A percentile compares a stretch with the other conserved stretches of the same genome.
phyloP scores from a whole-genome alignment of 495 filamentous ascomycete genomes.

The Trichoderma gamsii region DNA sequence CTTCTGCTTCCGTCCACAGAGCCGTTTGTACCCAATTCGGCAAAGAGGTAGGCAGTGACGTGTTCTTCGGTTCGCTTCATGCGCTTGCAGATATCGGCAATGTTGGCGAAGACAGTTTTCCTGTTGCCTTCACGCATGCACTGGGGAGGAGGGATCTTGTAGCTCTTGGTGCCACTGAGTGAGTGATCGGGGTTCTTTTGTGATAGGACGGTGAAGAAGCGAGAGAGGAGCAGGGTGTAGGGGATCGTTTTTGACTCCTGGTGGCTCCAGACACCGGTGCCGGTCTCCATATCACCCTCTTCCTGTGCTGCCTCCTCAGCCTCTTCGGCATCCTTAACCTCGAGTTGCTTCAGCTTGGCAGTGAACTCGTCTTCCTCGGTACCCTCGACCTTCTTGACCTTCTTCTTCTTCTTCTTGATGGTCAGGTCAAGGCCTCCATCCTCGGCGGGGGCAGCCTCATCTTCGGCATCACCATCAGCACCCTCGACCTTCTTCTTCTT shows the following conservation, averaged over 20 bases:
- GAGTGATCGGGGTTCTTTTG: conserved; percentile 92
- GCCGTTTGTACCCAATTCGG: conserved; percentile 93
- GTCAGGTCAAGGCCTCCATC: conserved; percentile 60
- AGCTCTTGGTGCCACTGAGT: conserved; percentile 78
- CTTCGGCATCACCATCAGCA: conserved; percentile 57
- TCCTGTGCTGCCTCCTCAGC: conserved; percentile 43
- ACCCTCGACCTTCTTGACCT: conserved; percentile 76
- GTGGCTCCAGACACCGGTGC: conserved; percentile 91
- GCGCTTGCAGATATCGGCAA: conserved; percentile 52
- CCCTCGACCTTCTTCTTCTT: conserved; percentile 72
- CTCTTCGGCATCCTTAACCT: conserved; percentile 75
- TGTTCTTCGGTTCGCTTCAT: conserved; percentile 98
- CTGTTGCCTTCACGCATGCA: conserved; percentile 99
- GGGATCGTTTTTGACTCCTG: conserved; percentile 66
- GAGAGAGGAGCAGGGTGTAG: conserved; percentile 75
- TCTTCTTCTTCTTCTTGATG: conserved; percentile 89
- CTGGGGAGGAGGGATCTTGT: conserved; percentile 99
- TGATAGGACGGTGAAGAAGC: conserved; percentile 89
- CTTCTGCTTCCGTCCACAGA: conserved; percentile 88
- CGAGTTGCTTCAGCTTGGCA: conserved; percentile 57
- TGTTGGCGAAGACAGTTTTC: conserved; percentile 99
- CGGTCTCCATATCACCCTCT: conserved; percentile 74
- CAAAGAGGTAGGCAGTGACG: conserved; percentile 93
- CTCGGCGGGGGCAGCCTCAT: conserved; percentile 50
- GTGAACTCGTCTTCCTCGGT: conserved; percentile 52